These are phyloP conservation scores for Nicotiana attenuata DNA, from an alignment of 257 asterid species.

Conservation along the genomic window DNA sequence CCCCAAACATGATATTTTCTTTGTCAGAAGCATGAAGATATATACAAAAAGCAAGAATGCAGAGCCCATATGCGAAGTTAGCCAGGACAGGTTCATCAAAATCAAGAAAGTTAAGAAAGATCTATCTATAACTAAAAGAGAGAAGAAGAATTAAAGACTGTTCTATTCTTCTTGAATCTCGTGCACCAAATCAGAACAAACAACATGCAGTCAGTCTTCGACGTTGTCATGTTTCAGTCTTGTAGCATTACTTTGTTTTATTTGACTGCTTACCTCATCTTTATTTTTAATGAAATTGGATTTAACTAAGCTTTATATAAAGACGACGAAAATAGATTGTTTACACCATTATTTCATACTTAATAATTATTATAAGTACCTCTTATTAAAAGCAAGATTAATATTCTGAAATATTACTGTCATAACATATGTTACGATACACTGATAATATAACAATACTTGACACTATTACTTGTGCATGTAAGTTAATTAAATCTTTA, in stretches of 20 bases:
- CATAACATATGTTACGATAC: too few species aligned
- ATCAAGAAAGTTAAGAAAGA: not conserved
- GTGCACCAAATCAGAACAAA: not conserved
- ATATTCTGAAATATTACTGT: too few species aligned
- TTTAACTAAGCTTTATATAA: not conserved
- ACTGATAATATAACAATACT: too few species aligned
- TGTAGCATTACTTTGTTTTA: not conserved
- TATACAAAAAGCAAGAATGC: not conserved
- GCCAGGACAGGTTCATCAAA: not conserved
- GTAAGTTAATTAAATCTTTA: too few species aligned
- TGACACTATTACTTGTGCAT: too few species aligned
- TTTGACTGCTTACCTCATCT: constrained; percentile 7
- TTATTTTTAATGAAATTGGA: not conserved
- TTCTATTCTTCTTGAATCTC: not conserved
- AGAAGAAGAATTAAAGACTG: not conserved
- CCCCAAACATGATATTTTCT: not conserved
- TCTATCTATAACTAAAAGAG: not conserved
- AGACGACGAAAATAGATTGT: too few species aligned
- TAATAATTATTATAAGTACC: too few species aligned
- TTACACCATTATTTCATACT: too few species aligned
- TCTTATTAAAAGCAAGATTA: too few species aligned
- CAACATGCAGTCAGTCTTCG: not conserved
- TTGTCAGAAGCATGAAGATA: not conserved
- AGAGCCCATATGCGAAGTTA: not conserved
- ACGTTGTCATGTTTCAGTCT: not conserved